Conservation (phyloP, 2,329 filamentous ascomycete species). For the Cytospora mali region DNA sequence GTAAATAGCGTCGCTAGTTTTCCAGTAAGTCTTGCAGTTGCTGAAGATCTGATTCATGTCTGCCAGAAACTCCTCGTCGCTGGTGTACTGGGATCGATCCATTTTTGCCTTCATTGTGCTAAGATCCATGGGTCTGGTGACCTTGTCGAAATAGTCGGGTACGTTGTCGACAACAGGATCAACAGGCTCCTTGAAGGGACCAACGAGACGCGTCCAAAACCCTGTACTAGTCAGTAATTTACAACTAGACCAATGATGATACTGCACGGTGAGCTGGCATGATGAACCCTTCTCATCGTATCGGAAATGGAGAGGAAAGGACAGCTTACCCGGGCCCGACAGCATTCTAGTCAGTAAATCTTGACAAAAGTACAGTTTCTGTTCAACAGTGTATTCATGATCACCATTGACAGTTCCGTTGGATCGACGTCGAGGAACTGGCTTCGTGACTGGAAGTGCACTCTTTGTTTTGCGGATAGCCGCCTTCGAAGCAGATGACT, state of each 20-base stretch:
- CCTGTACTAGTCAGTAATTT: constrained; percentile 43
- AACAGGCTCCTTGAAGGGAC: constrained; percentile 63
- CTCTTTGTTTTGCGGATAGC: constrained; percentile 20
- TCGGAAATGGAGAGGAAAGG: neutral
- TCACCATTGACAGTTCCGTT: constrained; percentile 34
- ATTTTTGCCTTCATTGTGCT: constrained; percentile 63
- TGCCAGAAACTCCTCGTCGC: constrained; percentile 55
- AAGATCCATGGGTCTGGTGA: constrained; percentile 65
- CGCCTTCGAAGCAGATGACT: constrained; percentile 30
- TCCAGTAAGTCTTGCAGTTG: constrained; percentile 68
- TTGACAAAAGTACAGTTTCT: constrained; percentile 60
- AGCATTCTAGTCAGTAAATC: constrained; percentile 63
- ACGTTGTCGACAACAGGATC: constrained; percentile 59
- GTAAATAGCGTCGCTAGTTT: constrained; percentile 57
- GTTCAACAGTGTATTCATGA: constrained; percentile 40
- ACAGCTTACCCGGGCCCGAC: constrained; percentile 57
- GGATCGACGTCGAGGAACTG: constrained; percentile 36
- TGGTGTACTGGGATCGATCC: constrained; percentile 54
- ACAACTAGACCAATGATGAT: constrained; percentile 8
- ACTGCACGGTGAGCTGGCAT: neutral
- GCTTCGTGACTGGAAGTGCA: constrained; percentile 31
- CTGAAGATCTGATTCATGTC: constrained; percentile 65
- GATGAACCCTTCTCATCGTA: neutral
- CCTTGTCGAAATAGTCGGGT: constrained; percentile 63
- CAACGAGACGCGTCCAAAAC: constrained; percentile 68